These are phyloP conservation scores for Chalciporus sphaerocephalus DNA, from an alignment of 768 basidiomycete species.

Conservation along the genomic window DNA sequence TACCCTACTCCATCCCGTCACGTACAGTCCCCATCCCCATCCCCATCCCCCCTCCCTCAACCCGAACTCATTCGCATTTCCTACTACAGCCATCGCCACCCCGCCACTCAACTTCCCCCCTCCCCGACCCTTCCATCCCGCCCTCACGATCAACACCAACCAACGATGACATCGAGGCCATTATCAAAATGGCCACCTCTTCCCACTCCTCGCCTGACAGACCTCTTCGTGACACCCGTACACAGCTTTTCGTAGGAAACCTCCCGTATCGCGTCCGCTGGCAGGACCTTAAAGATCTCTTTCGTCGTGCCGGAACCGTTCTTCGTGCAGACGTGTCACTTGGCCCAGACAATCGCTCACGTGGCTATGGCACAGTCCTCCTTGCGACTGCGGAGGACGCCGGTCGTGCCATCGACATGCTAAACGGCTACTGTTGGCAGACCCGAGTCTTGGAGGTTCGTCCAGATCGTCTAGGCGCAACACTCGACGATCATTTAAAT, in stretches of 20 bases:
- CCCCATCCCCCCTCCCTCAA: not conserved
- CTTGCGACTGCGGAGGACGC: conserved; percentile 95
- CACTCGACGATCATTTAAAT: conserved; percentile 23
- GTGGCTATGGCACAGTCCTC: conserved; percentile 93
- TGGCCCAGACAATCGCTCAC: conserved; percentile 84
- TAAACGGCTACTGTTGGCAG: conserved; percentile 98
- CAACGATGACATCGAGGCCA: conserved; percentile 86
- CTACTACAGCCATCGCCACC: conserved; percentile 11
- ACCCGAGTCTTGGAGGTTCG: conserved; percentile 88
- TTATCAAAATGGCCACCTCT: conserved; percentile 88
- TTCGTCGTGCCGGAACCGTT: conserved; percentile 90
- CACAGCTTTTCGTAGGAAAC: conserved; percentile 95
- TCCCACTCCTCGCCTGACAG: conserved; percentile 50
- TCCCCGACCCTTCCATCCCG: conserved; percentile 6
- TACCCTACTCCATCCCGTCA: not conserved
- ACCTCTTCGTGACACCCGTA: conserved; percentile 75
- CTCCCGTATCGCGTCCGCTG: conserved; percentile 95
- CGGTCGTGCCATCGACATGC: conserved; percentile 89
- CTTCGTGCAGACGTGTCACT: conserved; percentile 74
- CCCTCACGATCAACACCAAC: conserved; percentile 38
- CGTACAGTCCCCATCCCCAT: too few species aligned
- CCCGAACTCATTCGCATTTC: not conserved
- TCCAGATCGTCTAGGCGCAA: conserved; percentile 63
- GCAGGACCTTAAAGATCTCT: conserved; percentile 99
- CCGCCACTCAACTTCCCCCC: not conserved